phyloP scores from a whole-genome alignment of 169 alveolate genomes.

The Amoebophrya sp. region DNA sequence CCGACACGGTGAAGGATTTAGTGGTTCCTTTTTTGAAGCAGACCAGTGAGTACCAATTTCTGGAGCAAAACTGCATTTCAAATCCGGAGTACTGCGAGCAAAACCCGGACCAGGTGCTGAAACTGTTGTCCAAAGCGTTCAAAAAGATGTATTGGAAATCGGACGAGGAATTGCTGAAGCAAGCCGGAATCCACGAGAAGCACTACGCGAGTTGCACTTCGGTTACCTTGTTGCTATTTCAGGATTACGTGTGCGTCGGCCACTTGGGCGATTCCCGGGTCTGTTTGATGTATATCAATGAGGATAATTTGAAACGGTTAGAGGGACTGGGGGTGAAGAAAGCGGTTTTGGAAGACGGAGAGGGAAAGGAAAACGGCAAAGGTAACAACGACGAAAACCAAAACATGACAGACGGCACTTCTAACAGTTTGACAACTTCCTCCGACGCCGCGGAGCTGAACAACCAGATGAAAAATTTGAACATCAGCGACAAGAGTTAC shows the following conservation, averaged over 20 bases:
- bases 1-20: conserved; percentile 55
- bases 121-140: conserved; percentile 49
- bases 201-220: conserved; percentile 64
- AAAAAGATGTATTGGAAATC: conserved; percentile 54
- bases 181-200: conserved; percentile 48
- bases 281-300: too few relatives aligned
- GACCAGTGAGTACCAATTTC: conserved; percentile 55
- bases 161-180: conserved; percentile 55
- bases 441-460: too few relatives aligned
- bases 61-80: background rate
- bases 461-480: too few relatives aligned
- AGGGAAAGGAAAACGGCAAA: too few relatives aligned
- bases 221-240: conserved; percentile 56
- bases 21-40: conserved; percentile 56
- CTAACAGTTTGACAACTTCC: too few relatives aligned
- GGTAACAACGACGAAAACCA: too few relatives aligned
- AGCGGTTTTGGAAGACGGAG: too few relatives aligned
- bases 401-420: too few relatives aligned
- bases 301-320: too few relatives aligned
- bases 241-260: conserved; percentile 53
- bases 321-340: too few relatives aligned
- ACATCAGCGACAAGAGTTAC: too few relatives aligned
- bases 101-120: conserved; percentile 23
- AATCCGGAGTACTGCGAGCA: too few relatives aligned
- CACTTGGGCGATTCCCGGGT: conserved; percentile 49